Percentiles rank a stretch among this genome's conserved stretches.
Evolutionary conservation across 1,284 basidiomycete species (phyloP).

Genomic region (Ceratobasidium sp.): DNA sequence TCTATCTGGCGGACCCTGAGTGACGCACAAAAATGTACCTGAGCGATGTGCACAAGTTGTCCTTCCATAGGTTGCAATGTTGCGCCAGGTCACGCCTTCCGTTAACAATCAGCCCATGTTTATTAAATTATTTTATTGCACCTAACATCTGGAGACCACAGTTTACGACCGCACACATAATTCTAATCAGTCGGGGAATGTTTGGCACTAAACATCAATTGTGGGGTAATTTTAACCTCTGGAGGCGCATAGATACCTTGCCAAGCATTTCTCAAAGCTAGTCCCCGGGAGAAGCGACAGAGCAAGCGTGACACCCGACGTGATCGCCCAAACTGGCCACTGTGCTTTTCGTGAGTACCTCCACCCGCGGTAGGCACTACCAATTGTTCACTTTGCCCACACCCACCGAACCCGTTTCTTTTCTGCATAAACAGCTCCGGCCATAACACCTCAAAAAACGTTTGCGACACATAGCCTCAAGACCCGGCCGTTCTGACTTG

Average conservation of each 20-base stretch:
- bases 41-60: background rate
- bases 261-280: background rate
- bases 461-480: background rate
- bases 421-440: background rate
- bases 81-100: background rate
- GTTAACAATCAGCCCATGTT: background rate
- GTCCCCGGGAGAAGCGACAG: slow-evolving; percentile 14
- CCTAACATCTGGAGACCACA: no score
- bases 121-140: background rate
- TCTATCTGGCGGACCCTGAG: background rate
- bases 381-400: background rate
- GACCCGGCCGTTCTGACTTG: background rate
- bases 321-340: background rate
- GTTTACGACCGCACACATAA: background rate
- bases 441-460: slow-evolving; percentile 27
- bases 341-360: background rate
- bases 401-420: background rate
- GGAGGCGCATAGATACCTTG: background rate
- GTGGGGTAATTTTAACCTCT: slow-evolving; percentile 9
- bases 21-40: slow-evolving; percentile 17
- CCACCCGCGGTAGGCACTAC: background rate
- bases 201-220: slow-evolving; percentile 5
- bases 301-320: slow-evolving; percentile 17
- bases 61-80: background rate
- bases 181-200: slow-evolving; percentile 17